Base-by-base conservation (phyloP, 306 rosid species). In the Arachis stenosperma region DNA sequence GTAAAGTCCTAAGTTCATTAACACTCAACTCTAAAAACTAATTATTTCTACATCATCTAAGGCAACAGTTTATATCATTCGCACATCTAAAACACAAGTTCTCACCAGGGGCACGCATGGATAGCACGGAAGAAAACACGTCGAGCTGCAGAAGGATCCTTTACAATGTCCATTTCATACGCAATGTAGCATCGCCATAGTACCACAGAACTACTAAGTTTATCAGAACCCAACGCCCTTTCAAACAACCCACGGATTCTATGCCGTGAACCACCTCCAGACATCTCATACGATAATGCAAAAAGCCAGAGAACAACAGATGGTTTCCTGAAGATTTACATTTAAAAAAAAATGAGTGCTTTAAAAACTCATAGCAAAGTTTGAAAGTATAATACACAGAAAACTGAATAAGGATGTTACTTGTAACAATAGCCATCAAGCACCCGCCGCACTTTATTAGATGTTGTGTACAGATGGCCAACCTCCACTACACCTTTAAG, bases 51-150 rank as follows among this genome's bases (percentile, higher is more conserved):
- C 39, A 46, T 12, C 56, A 2, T 66, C 17, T 22, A 14, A 39
- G 37, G 53, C 17, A 67, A 60, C 61, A 17, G 12, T 40, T 29
- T 47, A 48, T 66, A 60, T 22, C 71, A 29, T 56, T 61, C 15
- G 17, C n/a, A 57, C 48, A 33, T 41, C 15, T 60, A 54, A 47
- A 65, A 15, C 59, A 4, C 37, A 33, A 56, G 81, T 37, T 65
- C 90, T 88, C 78, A 94, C 98, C 97, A 91, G 15, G 98, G 98
- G 73, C 97, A 94, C 46, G 98, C 87, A 87, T 94, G 98, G 61
- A 94, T 91, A 44, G 97, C 98, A 40, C 98, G 91, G 75, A 94
- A 94, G 88, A 91, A 94, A 44, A 90, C 78, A 43, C 97, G 90
- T 65, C 87, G 83, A 36, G 98, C 94, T 3, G 91, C 86, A 65